Evolutionary conservation across 169 alveolate genomes (phyloP).

Genomic region (Plasmodium vinckei): DNA sequence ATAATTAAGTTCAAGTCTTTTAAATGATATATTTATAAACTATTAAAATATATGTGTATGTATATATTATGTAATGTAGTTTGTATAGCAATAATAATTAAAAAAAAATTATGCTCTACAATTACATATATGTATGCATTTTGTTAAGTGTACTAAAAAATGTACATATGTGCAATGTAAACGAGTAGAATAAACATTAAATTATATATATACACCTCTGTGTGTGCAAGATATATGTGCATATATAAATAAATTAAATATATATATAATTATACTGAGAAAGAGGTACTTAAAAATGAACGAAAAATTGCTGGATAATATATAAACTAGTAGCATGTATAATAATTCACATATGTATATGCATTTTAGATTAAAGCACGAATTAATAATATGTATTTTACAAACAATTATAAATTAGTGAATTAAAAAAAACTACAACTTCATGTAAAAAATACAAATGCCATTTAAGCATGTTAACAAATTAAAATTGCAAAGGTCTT

Average conservation of each 20-base stretch:
- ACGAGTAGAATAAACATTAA: background rate
- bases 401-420: slow-evolving; percentile 55
- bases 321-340: slow-evolving; percentile 8
- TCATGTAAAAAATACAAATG: background rate
- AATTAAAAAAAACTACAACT: slow-evolving; percentile 5
- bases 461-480: no score
- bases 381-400: slow-evolving; percentile 4
- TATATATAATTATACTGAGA: slow-evolving; percentile 14
- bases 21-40: no score
- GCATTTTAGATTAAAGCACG: background rate
- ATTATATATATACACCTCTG: slow-evolving; percentile 10
- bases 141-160: background rate
- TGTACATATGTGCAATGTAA: background rate
- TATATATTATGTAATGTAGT: no score
- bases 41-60: no score
- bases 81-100: background rate
- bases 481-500: background rate
- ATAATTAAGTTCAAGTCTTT: no score
- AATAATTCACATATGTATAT: background rate
- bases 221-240: slow-evolving; percentile 3
- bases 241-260: slow-evolving; percentile 1
- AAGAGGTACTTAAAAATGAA: slow-evolving; percentile 27
- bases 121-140: background rate
- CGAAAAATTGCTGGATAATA: slow-evolving; percentile 1
- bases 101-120: background rate